Conservation (phyloP, 345 rosid species). For the Isatis tinctoria region DNA sequence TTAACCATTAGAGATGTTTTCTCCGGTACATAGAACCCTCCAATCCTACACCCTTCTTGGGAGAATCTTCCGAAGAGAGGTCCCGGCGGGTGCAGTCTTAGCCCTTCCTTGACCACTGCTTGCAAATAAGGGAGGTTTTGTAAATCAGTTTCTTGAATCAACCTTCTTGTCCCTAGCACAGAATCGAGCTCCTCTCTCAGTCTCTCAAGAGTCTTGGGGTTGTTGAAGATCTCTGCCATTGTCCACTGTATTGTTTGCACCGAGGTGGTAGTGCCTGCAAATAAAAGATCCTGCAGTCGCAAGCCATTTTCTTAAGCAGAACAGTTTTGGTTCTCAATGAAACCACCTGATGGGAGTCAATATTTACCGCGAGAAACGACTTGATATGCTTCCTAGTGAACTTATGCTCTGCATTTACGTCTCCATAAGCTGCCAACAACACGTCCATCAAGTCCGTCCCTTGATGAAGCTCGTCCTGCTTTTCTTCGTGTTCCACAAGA, state of each 20-base stretch:
- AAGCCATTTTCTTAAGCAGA: not conserved
- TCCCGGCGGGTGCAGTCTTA: not conserved
- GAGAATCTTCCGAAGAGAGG: not conserved
- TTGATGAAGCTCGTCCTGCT: not conserved
- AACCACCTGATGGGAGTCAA: not conserved
- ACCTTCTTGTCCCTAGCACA: not conserved
- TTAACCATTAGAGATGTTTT: not conserved
- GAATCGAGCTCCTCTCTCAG: constrained; percentile 15
- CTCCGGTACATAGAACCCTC: not conserved
- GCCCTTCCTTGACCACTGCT: not conserved
- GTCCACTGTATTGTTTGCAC: constrained; percentile 47
- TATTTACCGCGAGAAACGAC: not conserved
- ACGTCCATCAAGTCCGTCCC: not conserved
- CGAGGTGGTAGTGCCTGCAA: constrained; percentile 45
- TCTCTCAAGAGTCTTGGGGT: constrained; percentile 40
- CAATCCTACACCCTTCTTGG: not conserved
- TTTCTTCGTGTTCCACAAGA: not conserved
- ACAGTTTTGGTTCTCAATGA: not conserved
- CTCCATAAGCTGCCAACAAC: not conserved
- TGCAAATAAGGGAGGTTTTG: not conserved
- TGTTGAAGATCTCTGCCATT: constrained; percentile 54
- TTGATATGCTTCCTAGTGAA: not conserved
- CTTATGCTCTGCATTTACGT: not conserved
- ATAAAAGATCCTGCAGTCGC: not conserved
- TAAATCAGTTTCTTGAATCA: not conserved